Evolutionary conservation across 495 filamentous ascomycete genomes (phyloP).

Genomic region (Lophium mytilinum): DNA sequence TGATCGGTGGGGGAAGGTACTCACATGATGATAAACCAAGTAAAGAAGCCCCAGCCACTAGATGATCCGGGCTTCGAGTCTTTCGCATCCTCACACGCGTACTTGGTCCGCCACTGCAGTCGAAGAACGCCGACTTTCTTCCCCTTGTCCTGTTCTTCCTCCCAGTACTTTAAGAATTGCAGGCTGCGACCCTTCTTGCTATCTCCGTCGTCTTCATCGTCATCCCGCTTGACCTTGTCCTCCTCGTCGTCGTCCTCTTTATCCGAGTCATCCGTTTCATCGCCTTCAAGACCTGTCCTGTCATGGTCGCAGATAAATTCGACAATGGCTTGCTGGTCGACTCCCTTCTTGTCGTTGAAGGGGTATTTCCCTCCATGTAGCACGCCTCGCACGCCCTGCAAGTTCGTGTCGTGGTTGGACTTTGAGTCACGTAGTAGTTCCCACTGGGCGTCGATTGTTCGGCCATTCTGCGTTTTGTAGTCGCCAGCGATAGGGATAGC

Average conservation of each 20-base stretch:
- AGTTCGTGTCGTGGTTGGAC: conserved; percentile 49
- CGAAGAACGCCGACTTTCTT: conserved; percentile 47
- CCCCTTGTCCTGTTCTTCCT: conserved; percentile 29
- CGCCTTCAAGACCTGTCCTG: conserved; percentile 58
- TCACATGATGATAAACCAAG: conserved; percentile 94
- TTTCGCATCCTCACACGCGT: conserved; percentile 67
- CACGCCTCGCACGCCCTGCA: conserved; percentile 62
- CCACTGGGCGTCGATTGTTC: conserved; percentile 50
- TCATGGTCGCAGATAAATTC: conserved; percentile 75
- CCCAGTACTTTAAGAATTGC: conserved; percentile 60
- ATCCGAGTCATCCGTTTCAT: conserved; percentile 24
- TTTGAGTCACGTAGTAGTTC: conserved; percentile 52
- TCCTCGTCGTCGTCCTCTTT: conserved; percentile 27
- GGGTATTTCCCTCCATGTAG: conserved; percentile 59
- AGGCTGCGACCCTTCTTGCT: conserved; percentile 46
- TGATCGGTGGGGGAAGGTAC: conserved; percentile 28
- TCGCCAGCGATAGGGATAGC: conserved; percentile 72
- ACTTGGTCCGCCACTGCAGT: conserved; percentile 77
- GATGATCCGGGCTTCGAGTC: conserved; percentile 30
- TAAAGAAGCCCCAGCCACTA: conserved; percentile 84
- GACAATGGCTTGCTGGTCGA: conserved; percentile 60
- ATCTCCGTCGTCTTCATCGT: conserved; percentile 32
- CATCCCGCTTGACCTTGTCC: conserved; percentile 16
- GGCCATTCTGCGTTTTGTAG: conserved; percentile 44
- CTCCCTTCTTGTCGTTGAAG: conserved; percentile 38